A percentile compares a stretch with the other conserved stretches of the same genome.
Conservation (phyloP, 345 rosid genomes). For the Populus ilicifolia region DNA sequence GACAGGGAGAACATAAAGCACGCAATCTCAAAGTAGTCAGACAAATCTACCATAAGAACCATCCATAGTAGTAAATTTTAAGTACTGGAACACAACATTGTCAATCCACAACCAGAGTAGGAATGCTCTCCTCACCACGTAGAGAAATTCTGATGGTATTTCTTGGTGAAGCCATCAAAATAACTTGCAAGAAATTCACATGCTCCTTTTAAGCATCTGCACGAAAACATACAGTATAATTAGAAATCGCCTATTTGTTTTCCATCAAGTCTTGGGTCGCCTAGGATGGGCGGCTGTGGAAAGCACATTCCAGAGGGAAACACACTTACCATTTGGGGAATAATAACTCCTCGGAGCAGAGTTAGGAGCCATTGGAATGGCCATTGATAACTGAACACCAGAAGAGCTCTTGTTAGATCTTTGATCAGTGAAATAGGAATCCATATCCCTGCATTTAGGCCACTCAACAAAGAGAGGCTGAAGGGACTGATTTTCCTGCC, state of each 20-base stretch:
- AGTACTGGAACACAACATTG: not conserved
- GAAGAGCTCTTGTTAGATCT: slow-evolving; percentile 11
- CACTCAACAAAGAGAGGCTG: slow-evolving; percentile 21
- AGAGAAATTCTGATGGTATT: not conserved
- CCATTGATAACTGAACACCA: slow-evolving; percentile 27
- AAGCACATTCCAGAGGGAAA: not conserved
- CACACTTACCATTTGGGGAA: not conserved
- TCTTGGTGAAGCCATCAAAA: not conserved
- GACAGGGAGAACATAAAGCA: not conserved
- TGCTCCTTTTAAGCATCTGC: not conserved
- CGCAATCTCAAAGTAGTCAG: not conserved
- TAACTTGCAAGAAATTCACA: not conserved
- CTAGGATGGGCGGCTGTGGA: not conserved
- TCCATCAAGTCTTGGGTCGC: not conserved
- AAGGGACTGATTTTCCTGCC: slow-evolving; percentile 24
- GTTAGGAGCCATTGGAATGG: slow-evolving; percentile 20
- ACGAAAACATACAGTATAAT: not conserved
- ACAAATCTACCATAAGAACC: not conserved
- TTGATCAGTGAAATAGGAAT: slow-evolving; percentile 13
- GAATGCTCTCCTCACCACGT: not conserved
- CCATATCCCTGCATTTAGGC: slow-evolving; percentile 24
- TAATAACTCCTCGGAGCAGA: not conserved
- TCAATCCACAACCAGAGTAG: not conserved
- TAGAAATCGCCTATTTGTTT: not conserved
- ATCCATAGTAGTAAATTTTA: not conserved